Evolutionary conservation across 2,329 filamentous ascomycete genomes (phyloP), one percentile per base, ranked within the genome.

Genomic region (Colletotrichum spinosum): DNA sequence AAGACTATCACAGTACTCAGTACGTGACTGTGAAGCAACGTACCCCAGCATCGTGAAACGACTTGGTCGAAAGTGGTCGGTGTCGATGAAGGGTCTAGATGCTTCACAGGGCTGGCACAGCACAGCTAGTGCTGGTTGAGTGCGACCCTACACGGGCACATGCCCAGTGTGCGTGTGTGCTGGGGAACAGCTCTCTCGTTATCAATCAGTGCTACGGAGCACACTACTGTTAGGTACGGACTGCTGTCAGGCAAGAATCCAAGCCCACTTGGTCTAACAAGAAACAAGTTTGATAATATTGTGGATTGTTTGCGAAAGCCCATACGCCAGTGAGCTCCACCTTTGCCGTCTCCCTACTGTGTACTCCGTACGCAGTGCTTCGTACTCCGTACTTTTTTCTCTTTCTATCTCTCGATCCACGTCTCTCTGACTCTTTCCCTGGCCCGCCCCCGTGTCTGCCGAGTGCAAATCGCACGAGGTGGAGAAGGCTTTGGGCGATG

Each of bases 71-170:
- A 45, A 50, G 58, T 65, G 46, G 37, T 39, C 46, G 49, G 17
- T 55, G 60, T 60, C 60, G 49, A 64, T 45, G 37, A 61, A 48
- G 52, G 56, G 57, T 65, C 62, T 56, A 55, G 57, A 65, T 62
- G 62, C 62, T 65, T 65, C 62, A 65, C 57, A 55, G 57, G 45
- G 52, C 62, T 61, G 57, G 62, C 25, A 25, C 25, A 25, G 25
- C 25, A 25, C 25, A 25, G 4, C 25, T 5, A 25, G 25, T 25
- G 25, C 25, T 25, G 25, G 25, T 25, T 25, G 25, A 25, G 25
- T 25, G 25, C 25, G 25, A 25, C 25, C 25, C 25, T 25, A 25
- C 25, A 25, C 3, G 25, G 3, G 4, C 25, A 25, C 25, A 25
- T 4, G 25, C 4, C 3, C 25, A 1, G 4, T 25, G n/a, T 25